Conservation (phyloP, 495 filamentous ascomycete genomes). For the Hamigera avellanea region DNA sequence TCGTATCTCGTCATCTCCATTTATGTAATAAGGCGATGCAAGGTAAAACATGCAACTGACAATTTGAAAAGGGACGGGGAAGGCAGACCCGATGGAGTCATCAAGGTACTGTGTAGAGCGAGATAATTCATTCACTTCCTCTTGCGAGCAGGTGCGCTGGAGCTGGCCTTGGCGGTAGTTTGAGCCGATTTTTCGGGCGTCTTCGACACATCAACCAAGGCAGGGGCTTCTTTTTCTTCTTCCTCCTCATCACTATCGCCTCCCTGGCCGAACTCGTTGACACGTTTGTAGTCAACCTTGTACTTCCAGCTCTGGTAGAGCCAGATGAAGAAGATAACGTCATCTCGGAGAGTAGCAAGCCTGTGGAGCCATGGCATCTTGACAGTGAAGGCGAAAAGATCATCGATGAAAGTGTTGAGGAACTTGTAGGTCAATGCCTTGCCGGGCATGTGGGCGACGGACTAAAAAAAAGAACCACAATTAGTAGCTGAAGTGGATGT, state of each 20-base stretch:
- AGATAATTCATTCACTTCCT: constrained; percentile 23
- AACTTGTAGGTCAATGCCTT: constrained; percentile 98
- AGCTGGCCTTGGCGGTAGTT: constrained; percentile 22
- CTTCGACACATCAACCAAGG: constrained; percentile 25
- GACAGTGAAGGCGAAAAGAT: constrained; percentile 95
- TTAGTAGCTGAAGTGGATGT: constrained; percentile 7
- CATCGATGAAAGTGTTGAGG: constrained; percentile 69
- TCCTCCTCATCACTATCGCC: constrained; percentile 71
- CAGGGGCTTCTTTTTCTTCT: constrained; percentile 31
- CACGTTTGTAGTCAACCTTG: constrained; percentile 79
- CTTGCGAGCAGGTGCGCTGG: constrained; percentile 26
- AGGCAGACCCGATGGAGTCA: no score
- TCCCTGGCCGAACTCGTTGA: constrained; percentile 98
- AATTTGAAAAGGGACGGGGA: no score
- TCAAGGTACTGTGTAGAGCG: no score
- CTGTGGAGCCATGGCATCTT: constrained; percentile 97
- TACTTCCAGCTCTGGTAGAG: constrained; percentile 93
- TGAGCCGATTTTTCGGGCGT: constrained; percentile 17
- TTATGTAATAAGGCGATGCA: no score
- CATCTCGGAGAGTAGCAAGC: constrained; percentile 87
- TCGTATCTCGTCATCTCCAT: no score
- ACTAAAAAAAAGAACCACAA: constrained; percentile 26
- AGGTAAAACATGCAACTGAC: no score
- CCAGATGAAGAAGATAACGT: constrained; percentile 97
- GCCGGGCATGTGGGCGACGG: constrained; percentile 91